Evolutionary conservation across 2,329 filamentous ascomycete genomes (phyloP), one percentile per base, ranked within the genome.

Genomic region (Xylaria sp.): DNA sequence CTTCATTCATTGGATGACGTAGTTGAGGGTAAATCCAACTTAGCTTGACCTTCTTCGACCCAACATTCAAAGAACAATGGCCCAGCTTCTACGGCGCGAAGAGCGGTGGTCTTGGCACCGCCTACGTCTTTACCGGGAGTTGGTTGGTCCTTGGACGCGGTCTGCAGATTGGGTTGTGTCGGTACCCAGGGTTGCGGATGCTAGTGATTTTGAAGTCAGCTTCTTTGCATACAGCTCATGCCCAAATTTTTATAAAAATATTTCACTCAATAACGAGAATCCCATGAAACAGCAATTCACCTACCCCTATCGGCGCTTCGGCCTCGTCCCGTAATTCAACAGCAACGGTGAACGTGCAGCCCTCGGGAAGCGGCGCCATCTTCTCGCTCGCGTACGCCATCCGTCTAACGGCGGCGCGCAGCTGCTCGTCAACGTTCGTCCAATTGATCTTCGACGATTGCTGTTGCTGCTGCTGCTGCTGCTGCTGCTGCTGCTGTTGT

Each of bases 271-370:
- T n/a, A n/a, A n/a, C n/a, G n/a, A 28, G n/a, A 43, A 20, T 31
- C 0, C 28, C n/a, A 33, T 28, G 25, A n/a, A 36, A 39, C 18
- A 43, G 52, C 46, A 54, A 31, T 31, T 33, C 13, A 81, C 86
- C 76, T 79, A 90, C 88, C 63, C 84, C 85, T 70, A 90, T 88
- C 0, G 89, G 89, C 10, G 87, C 83, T 12, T 85, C 80, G 0
- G 83, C 84, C 49, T 89, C 84, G 25, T 91, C 87, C 48, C 87
- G 88, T 71, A 94, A 78, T 79, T 95, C 92, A 49, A 95, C 86
- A 0, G 90, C 91, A n/a, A 95, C 79, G 0, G 91, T 93, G 78
- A 92, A 95, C 0, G 91, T 92, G 78, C 91, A 94, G 1, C 86
- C 86, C 1, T 84, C 80, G 0, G 92, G 91, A 25, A 94, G 77